Base-by-base conservation (phyloP, 139 green algal genomes). In the Chlamydomonas asymmetrica region DNA sequence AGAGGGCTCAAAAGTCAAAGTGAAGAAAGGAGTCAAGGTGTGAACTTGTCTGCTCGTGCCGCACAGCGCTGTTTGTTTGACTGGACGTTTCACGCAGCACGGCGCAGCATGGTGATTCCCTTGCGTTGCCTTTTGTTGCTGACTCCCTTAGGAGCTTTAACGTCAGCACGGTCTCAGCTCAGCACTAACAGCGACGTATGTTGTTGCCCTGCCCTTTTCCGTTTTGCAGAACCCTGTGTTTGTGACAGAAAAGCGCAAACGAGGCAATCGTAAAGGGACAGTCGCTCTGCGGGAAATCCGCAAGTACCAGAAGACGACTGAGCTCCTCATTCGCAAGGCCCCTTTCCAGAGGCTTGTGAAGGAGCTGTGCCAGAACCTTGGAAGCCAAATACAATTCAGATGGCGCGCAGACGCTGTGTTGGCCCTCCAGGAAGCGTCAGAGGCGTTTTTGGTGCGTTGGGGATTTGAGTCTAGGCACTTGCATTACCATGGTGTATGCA, bases 351-450 rank as follows among this genome's bases (percentile, higher is more conserved):
- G 94, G 59, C 85, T 98, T 0, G 71, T 77, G 1, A 57, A 59
- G 1, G 71, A 77, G 71, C 50, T 65, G 16, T 9, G 38, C 63
- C 57, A 56, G 3, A 60, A 76, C 40, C 97, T 97, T 0, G 41
- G 41, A 9, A 57, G 57, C 90, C 95, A 97, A 87, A 96, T 90
- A 40, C 94, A 98, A 85, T 86, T 97, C 79, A 86, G 95, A 65
- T 98, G 97, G 89, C 93, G 97, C 87, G 78, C 72, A 65, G 48
- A 68, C 4, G 80, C 80, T 0, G 34, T 87, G 34, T 80, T 97
- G 64, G 96, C 92, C 31, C 90, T 99, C 54, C 95, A 99, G 88
- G 95, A 99, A 83, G 95, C 95, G 13, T 89, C 93, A 39, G 96
- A 99, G 89, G 94, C 94, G 0, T 97, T 97, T 84, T 80, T 98